Evolutionary conservation across 768 basidiomycete species (phyloP), one percentile per base, ranked within the genome.

Genomic region (Rhizopogon roseolus): DNA sequence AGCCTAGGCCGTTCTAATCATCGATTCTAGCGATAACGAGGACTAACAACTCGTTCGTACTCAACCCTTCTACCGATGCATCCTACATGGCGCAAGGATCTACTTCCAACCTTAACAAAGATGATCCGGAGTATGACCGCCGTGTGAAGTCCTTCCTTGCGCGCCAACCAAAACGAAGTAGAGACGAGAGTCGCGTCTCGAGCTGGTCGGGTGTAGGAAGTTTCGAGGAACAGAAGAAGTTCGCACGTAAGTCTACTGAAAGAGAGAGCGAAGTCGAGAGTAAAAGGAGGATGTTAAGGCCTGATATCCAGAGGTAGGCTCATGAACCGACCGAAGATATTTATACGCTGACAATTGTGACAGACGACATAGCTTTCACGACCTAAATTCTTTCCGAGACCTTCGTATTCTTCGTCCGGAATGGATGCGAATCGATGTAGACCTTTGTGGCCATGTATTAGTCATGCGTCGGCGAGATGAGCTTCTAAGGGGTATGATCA

Each of bases 341-440:
- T 43, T 57, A 32, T 39, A 48, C 57, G 16, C 28, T 41, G 14
- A 38, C 5, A 25, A 19, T 29, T 8, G 17, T 53, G 49, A 32
- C 58, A 78, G 81, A 52, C 77, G 88, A 43, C 74, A 86, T 46
- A 88, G 87, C 58, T 86, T 86, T 62, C 82, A 87, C 56, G 84
- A 84, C 65, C 62, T 84, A 1, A 62, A 69, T 28, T 76, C 79
- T n/a, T 73, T 84, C 57, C 72, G 68, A 38, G 71, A 71, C 45
- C 64, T 77, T 54, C 72, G 72, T 36, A 70, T 84, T 10, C 65
- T 89, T 41, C 75, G 77, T 3, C 56, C 76, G 6, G 85, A 90
- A 52, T 74, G 79, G 60, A 88, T 92, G 86, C 79, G 77, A 48
- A 81, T 88, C 40, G 90, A 92, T 60, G 90, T 90, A 37, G 88